Evolutionary conservation across 2,329 filamentous ascomycete genomes (phyloP).

Genomic region (Botrytis squamosa): DNA sequence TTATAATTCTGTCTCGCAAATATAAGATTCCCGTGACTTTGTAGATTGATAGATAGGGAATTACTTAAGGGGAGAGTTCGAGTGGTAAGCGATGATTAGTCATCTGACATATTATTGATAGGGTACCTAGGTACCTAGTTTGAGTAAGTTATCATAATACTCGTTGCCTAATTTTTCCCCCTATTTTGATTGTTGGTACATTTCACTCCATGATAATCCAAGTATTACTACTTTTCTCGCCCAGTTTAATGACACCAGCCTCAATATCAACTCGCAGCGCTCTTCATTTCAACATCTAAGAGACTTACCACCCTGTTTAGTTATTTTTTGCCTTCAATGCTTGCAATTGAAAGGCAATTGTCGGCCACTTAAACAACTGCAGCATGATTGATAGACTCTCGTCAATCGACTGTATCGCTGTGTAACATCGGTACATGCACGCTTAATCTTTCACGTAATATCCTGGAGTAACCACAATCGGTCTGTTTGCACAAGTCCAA

Average conservation of each 20-base stretch:
- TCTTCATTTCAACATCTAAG: not conserved
- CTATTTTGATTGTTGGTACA: too few relatives aligned
- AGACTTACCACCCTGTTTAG: not conserved
- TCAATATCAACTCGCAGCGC: not conserved
- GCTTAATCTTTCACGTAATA: not conserved
- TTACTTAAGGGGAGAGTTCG: not conserved
- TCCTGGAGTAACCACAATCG: not conserved
- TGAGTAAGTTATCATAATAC: too few relatives aligned
- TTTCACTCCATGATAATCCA: too few relatives aligned
- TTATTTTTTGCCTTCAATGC: not conserved
- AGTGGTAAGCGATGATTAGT: too few relatives aligned
- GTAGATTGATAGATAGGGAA: not conserved
- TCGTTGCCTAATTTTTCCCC: too few relatives aligned
- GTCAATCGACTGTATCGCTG: not conserved
- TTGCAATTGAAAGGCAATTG: not conserved
- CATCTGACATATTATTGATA: too few relatives aligned
- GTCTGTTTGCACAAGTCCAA: not conserved
- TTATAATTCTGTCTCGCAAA: not conserved
- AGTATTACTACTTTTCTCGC: too few relatives aligned
- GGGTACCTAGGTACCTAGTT: too few relatives aligned
- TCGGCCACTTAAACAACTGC: not conserved
- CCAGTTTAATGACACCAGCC: not conserved
- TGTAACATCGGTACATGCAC: not conserved
- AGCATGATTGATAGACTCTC: not conserved
- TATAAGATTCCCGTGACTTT: not conserved